Conservation (phyloP, 371 early-diverging fungal genomes). For the Mucor irregularis region DNA sequence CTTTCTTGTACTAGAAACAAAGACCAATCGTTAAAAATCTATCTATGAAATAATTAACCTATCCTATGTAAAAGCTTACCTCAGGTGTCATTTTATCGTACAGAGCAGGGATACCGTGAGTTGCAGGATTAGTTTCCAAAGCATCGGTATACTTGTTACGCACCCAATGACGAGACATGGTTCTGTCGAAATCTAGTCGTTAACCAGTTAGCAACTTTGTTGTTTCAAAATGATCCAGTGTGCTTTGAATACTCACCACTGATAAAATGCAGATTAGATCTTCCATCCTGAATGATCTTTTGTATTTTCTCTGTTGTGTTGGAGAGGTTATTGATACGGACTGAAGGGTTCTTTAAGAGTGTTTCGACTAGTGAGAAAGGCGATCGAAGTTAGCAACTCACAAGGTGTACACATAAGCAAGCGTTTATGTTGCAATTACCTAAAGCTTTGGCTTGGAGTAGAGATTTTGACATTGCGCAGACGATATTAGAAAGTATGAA, state of each 20-base stretch:
- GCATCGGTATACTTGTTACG: constrained; percentile 49
- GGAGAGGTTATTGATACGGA: constrained; percentile 37
- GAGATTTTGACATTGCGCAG: background rate
- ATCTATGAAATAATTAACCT: background rate
- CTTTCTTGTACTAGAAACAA: constrained; percentile 50
- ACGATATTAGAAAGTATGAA: no score
- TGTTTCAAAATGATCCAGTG: background rate
- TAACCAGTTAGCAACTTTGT: background rate
- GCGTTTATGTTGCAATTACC: background rate
- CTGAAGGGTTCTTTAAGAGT: constrained; percentile 35
- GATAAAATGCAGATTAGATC: constrained; percentile 55
- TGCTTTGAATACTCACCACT: constrained; percentile 54
- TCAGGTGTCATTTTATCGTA: constrained; percentile 44
- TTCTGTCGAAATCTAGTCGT: constrained; percentile 74
- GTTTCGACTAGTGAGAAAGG: constrained; percentile 38
- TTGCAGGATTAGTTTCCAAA: constrained; percentile 53
- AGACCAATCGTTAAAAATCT: background rate
- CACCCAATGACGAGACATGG: constrained; percentile 68
- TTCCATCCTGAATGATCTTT: constrained; percentile 53
- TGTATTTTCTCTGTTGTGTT: constrained; percentile 39
- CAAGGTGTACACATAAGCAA: no score
- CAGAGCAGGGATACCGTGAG: constrained; percentile 61
- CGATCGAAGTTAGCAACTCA: no score
- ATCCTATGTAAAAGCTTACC: constrained; percentile 20
- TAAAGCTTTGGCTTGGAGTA: background rate